Conservation (phyloP, 345 rosid genomes). For the Eucalyptus urophylla region DNA sequence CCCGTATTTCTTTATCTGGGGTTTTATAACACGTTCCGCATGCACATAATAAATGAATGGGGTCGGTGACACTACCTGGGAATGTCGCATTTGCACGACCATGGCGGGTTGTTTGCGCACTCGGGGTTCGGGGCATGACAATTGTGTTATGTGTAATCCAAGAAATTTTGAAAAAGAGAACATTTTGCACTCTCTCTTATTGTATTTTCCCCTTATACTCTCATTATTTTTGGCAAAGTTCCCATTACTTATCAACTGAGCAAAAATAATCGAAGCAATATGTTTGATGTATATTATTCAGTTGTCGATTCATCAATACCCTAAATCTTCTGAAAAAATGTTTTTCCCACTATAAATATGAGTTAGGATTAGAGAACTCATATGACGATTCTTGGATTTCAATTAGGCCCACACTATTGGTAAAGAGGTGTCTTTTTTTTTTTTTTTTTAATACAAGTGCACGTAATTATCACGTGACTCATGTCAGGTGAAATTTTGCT, state of each 20-base stretch:
- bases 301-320: neutral
- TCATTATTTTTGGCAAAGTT: neutral
- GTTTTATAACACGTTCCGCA: too few relatives aligned
- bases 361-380: neutral
- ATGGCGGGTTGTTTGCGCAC: accelerated
- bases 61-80: too few relatives aligned
- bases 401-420: neutral
- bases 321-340: neutral
- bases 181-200: neutral
- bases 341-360: neutral
- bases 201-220: neutral
- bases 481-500: neutral
- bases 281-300: neutral
- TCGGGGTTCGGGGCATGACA: too few relatives aligned
- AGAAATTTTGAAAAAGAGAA: neutral
- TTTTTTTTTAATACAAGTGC: neutral
- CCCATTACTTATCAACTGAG: neutral
- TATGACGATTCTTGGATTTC: neutral
- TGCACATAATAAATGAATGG: too few relatives aligned
- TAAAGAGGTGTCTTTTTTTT: neutral
- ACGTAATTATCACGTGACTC: neutral
- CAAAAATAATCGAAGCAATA: neutral
- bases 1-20: too few relatives aligned
- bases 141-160: neutral
- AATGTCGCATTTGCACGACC: too few relatives aligned